Base-by-base conservation (phyloP, 805 yeast genomes). In the Clavispora vitiphila region DNA sequence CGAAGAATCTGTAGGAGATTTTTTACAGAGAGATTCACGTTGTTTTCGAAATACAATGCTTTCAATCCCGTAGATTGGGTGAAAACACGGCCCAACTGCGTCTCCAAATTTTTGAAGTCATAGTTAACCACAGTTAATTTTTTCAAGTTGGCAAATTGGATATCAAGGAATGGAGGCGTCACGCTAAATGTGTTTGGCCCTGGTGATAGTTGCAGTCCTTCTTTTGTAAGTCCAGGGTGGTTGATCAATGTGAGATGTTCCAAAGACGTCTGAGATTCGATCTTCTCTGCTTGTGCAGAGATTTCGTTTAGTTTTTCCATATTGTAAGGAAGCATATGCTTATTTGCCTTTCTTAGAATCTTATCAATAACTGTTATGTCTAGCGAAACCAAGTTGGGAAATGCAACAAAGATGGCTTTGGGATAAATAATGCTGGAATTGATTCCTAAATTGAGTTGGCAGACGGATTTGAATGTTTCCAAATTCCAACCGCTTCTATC, bases 41-140 rank as follows among this genome's bases (percentile, higher is more conserved):
- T 67, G 46, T 67, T 64, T 40, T 69, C 74, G 20, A 69, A 42
- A 21, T 57, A 54, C 2, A 69, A 18, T 6, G 40, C 45, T 32
- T 41, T 51, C n/a, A 65, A 42, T 10, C 47, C 34, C 1, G 47
- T 44, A 8, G 54, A 38, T 2, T 29, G 48, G 1, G 50, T 29
- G n/a, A 66, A 43, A 35, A 65, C 60, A 3, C 46, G 46, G 3
- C 69, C 68, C 18, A 66, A 54, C 3, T 35, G 35, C 9, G 61
- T 60, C 8, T 62, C 55, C 9, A 44, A 42, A 31, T 58, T 55
- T 1, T 39, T 36, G 38, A 69, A 65, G 39, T 65, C 65, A 43
- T 53, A 65, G n/a, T 64, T 60, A 0, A 58, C 62, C 8, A 68
- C 40, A 2, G 60, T 53, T 11, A 67, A 43, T 24, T 49, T 57